A percentile compares a stretch with the other conserved stretches of the same genome.
These are phyloP conservation scores for Kewa caespitosa DNA, from an alignment of 179 eudicot species.

Conservation along the genomic window DNA sequence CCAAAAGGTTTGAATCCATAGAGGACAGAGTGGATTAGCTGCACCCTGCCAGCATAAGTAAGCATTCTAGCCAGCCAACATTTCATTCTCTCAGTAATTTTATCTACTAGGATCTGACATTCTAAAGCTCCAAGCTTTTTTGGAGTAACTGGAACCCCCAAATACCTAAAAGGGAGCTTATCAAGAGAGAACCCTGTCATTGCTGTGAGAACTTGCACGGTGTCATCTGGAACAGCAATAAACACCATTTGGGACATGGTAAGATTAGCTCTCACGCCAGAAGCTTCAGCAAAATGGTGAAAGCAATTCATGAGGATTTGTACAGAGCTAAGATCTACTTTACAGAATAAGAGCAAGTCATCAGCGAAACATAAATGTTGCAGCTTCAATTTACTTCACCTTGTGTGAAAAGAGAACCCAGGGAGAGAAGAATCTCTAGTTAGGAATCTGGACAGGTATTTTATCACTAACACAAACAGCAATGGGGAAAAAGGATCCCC, in stretches of 20 bases:
- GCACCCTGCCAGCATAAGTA: not conserved
- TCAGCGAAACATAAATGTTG: not conserved
- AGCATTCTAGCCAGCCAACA: not conserved
- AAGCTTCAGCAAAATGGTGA: not conserved
- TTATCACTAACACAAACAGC: not conserved
- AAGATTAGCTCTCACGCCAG: not conserved
- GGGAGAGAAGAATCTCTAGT: no score
- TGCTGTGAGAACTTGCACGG: not conserved
- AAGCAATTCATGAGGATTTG: not conserved
- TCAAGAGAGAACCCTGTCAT: not conserved
- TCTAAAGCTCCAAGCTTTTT: not conserved
- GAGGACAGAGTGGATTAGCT: not conserved
- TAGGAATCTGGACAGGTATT: not conserved
- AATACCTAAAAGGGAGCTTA: not conserved
- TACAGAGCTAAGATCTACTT: no score
- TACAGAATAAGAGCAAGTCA: not conserved
- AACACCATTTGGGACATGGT: not conserved
- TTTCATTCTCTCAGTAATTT: not conserved
- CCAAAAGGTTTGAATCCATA: not conserved
- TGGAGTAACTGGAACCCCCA: not conserved
- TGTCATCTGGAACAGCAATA: not conserved
- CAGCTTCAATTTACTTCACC: not conserved
- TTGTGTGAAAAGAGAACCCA: no score
- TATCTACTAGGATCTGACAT: not conserved
- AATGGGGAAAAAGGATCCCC: not conserved